These are phyloP conservation scores for Xerocomus spinulosus DNA, from an alignment of 768 basidiomycete genomes.

Conservation along the genomic window DNA sequence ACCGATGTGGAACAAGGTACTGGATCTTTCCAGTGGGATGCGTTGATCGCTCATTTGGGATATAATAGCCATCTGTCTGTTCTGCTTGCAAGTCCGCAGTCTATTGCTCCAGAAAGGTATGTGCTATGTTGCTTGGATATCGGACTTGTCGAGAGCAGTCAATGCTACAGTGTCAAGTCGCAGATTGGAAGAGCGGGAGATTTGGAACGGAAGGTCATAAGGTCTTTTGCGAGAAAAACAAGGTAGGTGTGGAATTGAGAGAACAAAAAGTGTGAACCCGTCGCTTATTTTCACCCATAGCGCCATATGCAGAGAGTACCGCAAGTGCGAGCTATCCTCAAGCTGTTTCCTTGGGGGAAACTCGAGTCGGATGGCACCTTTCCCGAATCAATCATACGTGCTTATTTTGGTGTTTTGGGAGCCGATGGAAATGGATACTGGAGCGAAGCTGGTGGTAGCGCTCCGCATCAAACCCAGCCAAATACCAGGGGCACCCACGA, in stretches of 20 bases:
- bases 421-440: conserved; percentile 39
- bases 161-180: conserved; percentile 31
- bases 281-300: conserved; percentile 15
- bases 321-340: conserved; percentile 30
- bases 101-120: conserved; percentile 29
- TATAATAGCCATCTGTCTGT: conserved; percentile 25
- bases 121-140: neutral
- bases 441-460: conserved; percentile 35
- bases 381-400: conserved; percentile 31
- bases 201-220: conserved; percentile 31
- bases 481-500: conserved; percentile 8
- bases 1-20: conserved; percentile 22
- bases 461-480: conserved; percentile 27
- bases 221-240: conserved; percentile 33
- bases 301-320: conserved; percentile 36
- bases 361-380: conserved; percentile 41
- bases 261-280: neutral
- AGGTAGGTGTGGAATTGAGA: conserved; percentile 17
- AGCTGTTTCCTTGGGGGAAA: conserved; percentile 41
- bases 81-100: conserved; percentile 27
- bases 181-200: conserved; percentile 32
- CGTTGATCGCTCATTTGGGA: neutral
- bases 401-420: conserved; percentile 36
- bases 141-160: conserved; percentile 1
- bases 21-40: neutral